phyloP scores from a whole-genome alignment of 2,329 filamentous ascomycete genomes.

The Sclerotinia spermophila region DNA sequence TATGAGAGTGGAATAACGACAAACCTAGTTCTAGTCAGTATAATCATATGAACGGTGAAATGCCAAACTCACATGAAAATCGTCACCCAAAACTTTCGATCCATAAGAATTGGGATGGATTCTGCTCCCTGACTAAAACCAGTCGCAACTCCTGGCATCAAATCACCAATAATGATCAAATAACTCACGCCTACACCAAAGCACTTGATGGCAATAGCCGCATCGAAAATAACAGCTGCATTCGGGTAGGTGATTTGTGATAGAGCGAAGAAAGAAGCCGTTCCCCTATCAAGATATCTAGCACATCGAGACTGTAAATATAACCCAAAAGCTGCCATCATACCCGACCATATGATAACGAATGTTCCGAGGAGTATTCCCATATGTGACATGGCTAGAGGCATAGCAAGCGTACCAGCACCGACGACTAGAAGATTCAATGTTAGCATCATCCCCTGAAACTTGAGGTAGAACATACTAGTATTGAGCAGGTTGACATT shows the following conservation, averaged over 20 bases:
- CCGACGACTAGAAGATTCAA: conserved; percentile 68
- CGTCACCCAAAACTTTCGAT: conserved; percentile 96
- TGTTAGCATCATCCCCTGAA: conserved; percentile 27
- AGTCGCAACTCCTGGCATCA: conserved; percentile 91
- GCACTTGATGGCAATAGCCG: conserved; percentile 94
- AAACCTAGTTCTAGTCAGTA: conserved; percentile 51
- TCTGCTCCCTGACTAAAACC: conserved; percentile 68
- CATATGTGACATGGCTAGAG: conserved; percentile 93
- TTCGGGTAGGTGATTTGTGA: conserved; percentile 97
- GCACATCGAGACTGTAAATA: conserved; percentile 94
- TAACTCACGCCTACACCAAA: conserved; percentile 97
- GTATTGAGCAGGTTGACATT: conserved; percentile 96
- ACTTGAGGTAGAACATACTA: conserved; percentile 53
- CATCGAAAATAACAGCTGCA: conserved; percentile 90
- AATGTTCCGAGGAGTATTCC: conserved; percentile 80
- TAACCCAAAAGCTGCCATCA: conserved; percentile 85
- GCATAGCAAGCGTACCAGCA: conserved; percentile 82
- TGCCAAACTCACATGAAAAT: conserved; percentile 71
- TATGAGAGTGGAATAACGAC: conserved; percentile 94
- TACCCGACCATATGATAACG: conserved; percentile 86
- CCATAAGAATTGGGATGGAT: conserved; percentile 70
- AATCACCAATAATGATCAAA: conserved; percentile 95
- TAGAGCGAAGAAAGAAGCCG: conserved; percentile 90
- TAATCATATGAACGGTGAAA: background rate
- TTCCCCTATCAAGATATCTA: conserved; percentile 84